Conservation (phyloP, 169 alveolate species). For the Eimeria maxima region DNA sequence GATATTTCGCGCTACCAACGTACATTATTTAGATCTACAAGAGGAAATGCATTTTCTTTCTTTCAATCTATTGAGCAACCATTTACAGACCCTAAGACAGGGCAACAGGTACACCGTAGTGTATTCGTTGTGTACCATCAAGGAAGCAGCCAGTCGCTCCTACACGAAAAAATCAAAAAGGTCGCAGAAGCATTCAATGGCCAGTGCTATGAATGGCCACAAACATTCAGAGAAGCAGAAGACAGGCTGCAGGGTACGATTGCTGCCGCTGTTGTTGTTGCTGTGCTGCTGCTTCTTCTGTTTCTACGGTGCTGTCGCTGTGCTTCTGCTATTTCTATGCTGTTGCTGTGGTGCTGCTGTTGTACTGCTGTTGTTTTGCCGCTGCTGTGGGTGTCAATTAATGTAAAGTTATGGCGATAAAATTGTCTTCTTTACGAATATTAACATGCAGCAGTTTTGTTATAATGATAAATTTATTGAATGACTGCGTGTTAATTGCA, state of each 20-base stretch:
- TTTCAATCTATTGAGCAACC: conserved; percentile 93
- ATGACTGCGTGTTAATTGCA: too few species aligned
- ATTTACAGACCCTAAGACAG: conserved; percentile 87
- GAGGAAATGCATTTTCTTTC: conserved; percentile 97
- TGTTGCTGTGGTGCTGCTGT: background rate
- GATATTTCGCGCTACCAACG: conserved; percentile 92
- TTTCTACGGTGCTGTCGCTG: background rate
- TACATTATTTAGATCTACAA: conserved; percentile 97
- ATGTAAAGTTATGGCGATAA: background rate
- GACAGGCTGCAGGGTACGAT: conserved; percentile 29
- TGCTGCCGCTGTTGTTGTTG: background rate
- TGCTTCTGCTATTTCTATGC: background rate
- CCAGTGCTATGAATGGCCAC: conserved; percentile 92
- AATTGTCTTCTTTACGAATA: too few species aligned
- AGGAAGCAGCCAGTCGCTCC: conserved; percentile 92
- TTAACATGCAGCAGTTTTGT: too few species aligned
- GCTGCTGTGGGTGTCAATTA: background rate
- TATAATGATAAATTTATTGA: too few species aligned
- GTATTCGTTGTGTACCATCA: conserved; percentile 97
- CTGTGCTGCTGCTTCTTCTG: background rate
- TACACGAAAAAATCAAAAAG: conserved; percentile 94
- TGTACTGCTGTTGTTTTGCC: background rate
- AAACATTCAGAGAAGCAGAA: conserved; percentile 84
- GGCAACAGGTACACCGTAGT: conserved; percentile 88
- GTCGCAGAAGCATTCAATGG: conserved; percentile 96